phyloP scores from a whole-genome alignment of 2,329 filamentous ascomycete species.

The Fusarium sp. region DNA sequence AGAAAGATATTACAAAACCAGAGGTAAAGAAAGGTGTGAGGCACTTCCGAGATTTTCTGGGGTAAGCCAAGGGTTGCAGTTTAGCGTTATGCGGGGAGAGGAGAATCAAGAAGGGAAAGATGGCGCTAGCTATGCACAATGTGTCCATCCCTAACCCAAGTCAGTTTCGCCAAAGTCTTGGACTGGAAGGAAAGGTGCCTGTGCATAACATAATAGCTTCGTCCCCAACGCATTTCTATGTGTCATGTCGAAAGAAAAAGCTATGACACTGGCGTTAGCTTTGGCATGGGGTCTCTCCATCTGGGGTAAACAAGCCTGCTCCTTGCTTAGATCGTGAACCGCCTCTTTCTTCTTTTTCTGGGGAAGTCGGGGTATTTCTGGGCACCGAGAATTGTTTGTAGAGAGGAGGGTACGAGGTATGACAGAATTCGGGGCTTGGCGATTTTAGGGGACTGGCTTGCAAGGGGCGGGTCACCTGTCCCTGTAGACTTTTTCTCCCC shows the following conservation, averaged over 20 bases:
- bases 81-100: conserved; percentile 23
- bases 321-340: too few relatives aligned
- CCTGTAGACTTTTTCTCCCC: conserved; percentile 14
- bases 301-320: conserved; percentile 25
- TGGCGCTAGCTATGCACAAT: conserved; percentile 35
- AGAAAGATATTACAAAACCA: neutral
- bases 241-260: conserved; percentile 21
- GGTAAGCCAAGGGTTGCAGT: conserved; percentile 11
- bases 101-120: conserved; percentile 16
- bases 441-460: conserved; percentile 20
- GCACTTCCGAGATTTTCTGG: conserved; percentile 15
- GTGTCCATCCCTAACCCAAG: conserved; percentile 38
- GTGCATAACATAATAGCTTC: neutral
- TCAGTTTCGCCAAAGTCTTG: conserved; percentile 6
- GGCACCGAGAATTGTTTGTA: neutral
- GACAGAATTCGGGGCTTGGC: conserved; percentile 7
- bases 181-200: conserved; percentile 1
- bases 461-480: conserved; percentile 23
- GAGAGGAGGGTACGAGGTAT: neutral
- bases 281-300: conserved; percentile 5
- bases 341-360: conserved; percentile 10
- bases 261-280: neutral
- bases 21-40: conserved; percentile 1
- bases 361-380: conserved; percentile 31
- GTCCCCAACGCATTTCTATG: conserved; percentile 19